A percentile compares a stretch with the other conserved stretches of the same genome.
phyloP scores from a whole-genome alignment of 768 basidiomycete genomes.

The Tulasnella sp. region DNA sequence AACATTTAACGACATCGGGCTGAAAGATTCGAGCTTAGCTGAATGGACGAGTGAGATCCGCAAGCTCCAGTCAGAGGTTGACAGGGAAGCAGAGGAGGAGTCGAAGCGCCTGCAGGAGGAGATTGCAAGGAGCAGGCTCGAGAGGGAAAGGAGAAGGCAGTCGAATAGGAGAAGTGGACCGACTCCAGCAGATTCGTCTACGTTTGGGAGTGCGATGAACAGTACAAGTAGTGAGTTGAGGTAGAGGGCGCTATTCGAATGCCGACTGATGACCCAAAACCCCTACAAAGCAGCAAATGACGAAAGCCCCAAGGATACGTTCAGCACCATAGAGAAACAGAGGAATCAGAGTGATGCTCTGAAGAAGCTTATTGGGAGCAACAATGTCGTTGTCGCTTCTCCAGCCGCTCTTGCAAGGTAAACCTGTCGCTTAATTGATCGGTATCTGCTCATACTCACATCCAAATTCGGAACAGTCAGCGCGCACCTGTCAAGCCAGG shows the following conservation, averaged over 20 bases:
- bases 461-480: not conserved
- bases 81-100: conserved; percentile 17
- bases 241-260: not conserved
- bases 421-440: not conserved
- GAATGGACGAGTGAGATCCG: conserved; percentile 18
- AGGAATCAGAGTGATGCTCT: conserved; percentile 41
- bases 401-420: conserved; percentile 22
- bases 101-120: conserved; percentile 34
- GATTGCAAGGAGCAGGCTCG: conserved; percentile 44
- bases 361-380: conserved; percentile 39
- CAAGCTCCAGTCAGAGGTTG: conserved; percentile 18
- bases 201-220: not conserved
- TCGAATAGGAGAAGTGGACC: conserved; percentile 28
- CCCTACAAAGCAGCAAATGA: conserved; percentile 17
- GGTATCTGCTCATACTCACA: not conserved
- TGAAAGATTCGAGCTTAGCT: not conserved
- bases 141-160: conserved; percentile 37
- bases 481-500: conserved; percentile 13
- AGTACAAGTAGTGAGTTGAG: not conserved
- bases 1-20: not conserved
- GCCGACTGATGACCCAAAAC: conserved; percentile 16
- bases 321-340: conserved; percentile 34
- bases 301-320: conserved; percentile 25
- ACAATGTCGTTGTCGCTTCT: conserved; percentile 14
- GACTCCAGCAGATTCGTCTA: not conserved